Conservation (phyloP, 345 rosid species). For the Euphorbia tirucalli region DNA sequence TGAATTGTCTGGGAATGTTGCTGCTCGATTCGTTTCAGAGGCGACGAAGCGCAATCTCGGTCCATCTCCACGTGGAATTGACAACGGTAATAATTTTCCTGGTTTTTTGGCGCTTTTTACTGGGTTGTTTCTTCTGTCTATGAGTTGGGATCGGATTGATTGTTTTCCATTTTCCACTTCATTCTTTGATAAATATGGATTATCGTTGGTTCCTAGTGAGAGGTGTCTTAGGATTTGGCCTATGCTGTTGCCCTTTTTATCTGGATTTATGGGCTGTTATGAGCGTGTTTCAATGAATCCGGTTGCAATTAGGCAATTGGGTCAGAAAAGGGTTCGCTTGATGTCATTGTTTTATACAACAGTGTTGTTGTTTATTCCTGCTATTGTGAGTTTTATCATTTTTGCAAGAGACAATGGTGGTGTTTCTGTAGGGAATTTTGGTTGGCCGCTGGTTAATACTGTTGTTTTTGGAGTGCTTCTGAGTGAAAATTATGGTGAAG, state of each 20-base stretch:
- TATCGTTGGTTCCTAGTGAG: slow-evolving; percentile 47
- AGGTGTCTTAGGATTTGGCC: slow-evolving; percentile 75
- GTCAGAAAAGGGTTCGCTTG: slow-evolving; percentile 64
- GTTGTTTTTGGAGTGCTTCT: slow-evolving; percentile 86
- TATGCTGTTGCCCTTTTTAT: slow-evolving; percentile 75
- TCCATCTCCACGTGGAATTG: background rate
- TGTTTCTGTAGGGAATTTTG: slow-evolving; percentile 55
- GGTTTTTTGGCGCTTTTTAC: slow-evolving; percentile 58
- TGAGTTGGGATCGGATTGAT: slow-evolving; percentile 86
- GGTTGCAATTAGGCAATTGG: slow-evolving; percentile 59
- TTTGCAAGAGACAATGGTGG: slow-evolving; percentile 42
- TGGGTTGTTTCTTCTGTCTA: slow-evolving; percentile 67
- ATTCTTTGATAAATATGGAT: slow-evolving; percentile 36
- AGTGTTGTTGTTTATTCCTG: slow-evolving; percentile 66
- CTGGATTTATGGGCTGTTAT: slow-evolving; percentile 83
- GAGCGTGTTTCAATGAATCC: slow-evolving; percentile 74
- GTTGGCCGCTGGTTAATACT: slow-evolving; percentile 89
- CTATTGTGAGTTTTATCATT: slow-evolving; percentile 53
- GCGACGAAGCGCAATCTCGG: slow-evolving; percentile 20
- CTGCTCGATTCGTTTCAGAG: slow-evolving; percentile 52
- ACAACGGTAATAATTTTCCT: slow-evolving; percentile 27
- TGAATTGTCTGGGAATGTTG: slow-evolving; percentile 71
- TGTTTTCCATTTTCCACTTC: slow-evolving; percentile 71
- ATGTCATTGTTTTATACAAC: slow-evolving; percentile 65
- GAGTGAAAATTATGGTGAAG: slow-evolving; percentile 70